Evolutionary conservation across 2,329 filamentous ascomycete genomes (phyloP).

Genomic region (Seiridium unicorne): DNA sequence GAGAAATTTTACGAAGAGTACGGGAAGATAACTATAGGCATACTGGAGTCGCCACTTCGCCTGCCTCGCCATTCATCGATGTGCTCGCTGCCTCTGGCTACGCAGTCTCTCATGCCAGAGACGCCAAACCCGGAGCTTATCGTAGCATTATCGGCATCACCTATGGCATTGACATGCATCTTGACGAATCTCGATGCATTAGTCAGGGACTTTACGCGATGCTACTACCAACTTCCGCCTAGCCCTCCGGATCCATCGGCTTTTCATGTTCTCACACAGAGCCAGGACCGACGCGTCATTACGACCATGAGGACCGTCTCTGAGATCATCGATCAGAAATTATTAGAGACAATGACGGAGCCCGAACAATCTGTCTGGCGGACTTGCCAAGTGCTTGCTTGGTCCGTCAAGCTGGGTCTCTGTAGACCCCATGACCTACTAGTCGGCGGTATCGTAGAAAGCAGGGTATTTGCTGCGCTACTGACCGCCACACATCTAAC

Average conservation of each 20-base stretch:
- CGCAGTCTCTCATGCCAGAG: neutral
- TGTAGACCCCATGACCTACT: neutral
- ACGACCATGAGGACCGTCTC: neutral
- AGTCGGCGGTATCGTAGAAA: neutral
- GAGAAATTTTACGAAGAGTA: neutral
- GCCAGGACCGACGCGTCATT: neutral
- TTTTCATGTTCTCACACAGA: neutral
- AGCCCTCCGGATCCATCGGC: neutral
- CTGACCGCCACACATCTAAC: neutral
- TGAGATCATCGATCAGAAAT: neutral
- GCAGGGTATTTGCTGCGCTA: neutral
- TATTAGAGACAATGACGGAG: neutral
- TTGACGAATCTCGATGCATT: neutral
- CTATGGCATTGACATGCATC: neutral
- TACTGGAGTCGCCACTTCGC: neutral
- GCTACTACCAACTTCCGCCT: constrained; percentile 1
- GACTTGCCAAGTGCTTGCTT: neutral
- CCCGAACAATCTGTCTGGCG: neutral
- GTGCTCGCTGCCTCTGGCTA: neutral
- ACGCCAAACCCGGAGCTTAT: neutral
- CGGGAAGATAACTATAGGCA: neutral
- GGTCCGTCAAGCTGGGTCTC: neutral
- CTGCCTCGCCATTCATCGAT: neutral
- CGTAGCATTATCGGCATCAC: neutral
- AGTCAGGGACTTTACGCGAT: constrained; percentile 2